A percentile compares a stretch with the other conserved stretches of the same genome.
phyloP scores from a whole-genome alignment of 176 grass and related monocot species.

The Bonia amplexicaulis region DNA sequence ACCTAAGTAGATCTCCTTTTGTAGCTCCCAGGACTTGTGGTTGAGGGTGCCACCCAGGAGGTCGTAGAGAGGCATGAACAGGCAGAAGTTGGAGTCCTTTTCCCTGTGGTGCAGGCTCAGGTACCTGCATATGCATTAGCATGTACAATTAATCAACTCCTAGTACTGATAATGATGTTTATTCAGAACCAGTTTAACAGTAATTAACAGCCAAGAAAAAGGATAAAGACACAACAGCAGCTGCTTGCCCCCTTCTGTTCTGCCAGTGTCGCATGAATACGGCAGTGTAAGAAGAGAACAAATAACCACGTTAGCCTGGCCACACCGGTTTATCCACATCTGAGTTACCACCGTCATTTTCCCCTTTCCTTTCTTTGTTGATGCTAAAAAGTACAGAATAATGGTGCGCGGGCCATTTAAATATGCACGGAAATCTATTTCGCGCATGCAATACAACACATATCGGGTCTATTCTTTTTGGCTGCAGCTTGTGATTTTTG shows the following conservation, averaged over 20 bases:
- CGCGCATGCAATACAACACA: background rate
- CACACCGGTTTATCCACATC: background rate
- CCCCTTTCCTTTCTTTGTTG: background rate
- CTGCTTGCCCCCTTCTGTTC: background rate
- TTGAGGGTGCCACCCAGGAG: slow-evolving; percentile 56
- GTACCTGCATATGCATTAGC: slow-evolving; percentile 40
- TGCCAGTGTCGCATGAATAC: background rate
- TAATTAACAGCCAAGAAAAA: background rate
- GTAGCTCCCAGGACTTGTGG: slow-evolving; percentile 55
- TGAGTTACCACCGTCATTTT: background rate
- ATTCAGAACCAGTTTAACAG: background rate
- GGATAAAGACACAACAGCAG: background rate
- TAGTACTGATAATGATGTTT: background rate
- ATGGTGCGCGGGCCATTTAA: background rate
- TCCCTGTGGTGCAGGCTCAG: slow-evolving; percentile 76
- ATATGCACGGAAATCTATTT: background rate
- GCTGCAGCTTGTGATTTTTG: no score
- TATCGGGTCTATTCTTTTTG: no score
- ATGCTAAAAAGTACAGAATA: background rate
- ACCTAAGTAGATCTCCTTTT: slow-evolving; percentile 63
- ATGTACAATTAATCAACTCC: background rate
- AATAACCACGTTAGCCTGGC: background rate
- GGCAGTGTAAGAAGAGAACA: background rate
- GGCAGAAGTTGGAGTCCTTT: slow-evolving; percentile 65
- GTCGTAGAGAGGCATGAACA: slow-evolving; percentile 89